Evolutionary conservation across 805 yeast species (phyloP).

Genomic region (Zygosaccharomyces pseudorouxii): DNA sequence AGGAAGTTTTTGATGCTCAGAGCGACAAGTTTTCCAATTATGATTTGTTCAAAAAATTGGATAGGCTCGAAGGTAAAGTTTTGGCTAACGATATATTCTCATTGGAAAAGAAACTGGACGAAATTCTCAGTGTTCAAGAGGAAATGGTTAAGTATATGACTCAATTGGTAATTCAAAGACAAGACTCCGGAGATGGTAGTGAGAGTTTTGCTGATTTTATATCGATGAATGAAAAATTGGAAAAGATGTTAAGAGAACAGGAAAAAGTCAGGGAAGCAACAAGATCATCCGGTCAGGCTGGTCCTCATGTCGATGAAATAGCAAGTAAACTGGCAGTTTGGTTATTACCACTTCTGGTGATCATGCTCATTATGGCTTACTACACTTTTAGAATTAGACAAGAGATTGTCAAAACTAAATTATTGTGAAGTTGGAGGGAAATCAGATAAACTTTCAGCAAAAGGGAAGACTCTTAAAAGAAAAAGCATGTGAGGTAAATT

Average conservation of each 20-base stretch:
- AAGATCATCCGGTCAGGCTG: constrained; percentile 12
- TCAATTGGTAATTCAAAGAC: constrained; percentile 15
- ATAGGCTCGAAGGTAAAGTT: constrained; percentile 34
- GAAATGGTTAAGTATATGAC: constrained; percentile 23
- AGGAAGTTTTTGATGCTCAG: constrained; percentile 23
- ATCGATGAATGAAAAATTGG: constrained; percentile 29
- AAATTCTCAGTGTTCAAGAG: constrained; percentile 23
- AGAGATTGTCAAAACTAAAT: constrained; percentile 35
- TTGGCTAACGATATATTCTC: constrained; percentile 33
- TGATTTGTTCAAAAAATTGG: constrained; percentile 29
- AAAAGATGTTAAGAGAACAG: constrained; percentile 30
- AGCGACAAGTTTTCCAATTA: constrained; percentile 24
- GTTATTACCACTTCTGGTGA: constrained; percentile 29
- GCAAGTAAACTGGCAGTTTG: constrained; percentile 28
- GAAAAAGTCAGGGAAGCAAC: constrained; percentile 29
- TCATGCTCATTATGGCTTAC: constrained; percentile 34
- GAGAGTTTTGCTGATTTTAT: constrained; percentile 27
- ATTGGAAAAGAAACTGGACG: constrained; percentile 24
- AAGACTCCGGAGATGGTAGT: constrained; percentile 7
- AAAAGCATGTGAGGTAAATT: not conserved
- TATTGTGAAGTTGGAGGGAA: constrained; percentile 18
- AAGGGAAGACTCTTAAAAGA: not conserved
- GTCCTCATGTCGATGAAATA: constrained; percentile 34
- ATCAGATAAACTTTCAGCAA: not conserved
- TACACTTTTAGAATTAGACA: constrained; percentile 35